Evolutionary conservation across 1,139 yeast genomes (phyloP), one percentile per base, ranked within the genome.

Genomic region (Sugiyamaella castrensis): DNA sequence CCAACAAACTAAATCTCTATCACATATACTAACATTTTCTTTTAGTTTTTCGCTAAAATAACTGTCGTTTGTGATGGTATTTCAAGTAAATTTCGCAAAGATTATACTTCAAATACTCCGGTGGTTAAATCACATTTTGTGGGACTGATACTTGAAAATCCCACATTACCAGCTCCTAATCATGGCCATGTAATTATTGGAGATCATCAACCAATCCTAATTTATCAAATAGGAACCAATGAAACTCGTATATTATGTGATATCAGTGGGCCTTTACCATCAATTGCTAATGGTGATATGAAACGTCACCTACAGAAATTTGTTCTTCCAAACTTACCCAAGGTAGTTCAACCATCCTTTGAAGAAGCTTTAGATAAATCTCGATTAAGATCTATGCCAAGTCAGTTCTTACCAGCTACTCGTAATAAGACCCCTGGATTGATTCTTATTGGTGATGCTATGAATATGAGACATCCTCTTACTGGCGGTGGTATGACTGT

Each of bases 401-500:
- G 91, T 69, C 95, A 94, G 62, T 92, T 80, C 69, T 74, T 92
- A 51, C 80, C 95, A 8, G 97, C 97, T 0, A 73, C 79, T 53
- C 73, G 76, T 44, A 80, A 79, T 59, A 73, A 74, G 15, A 75
- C 80, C 42, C 81, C 81, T 12, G 99, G 99, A n/a, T 71, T 89
- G 48, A 74, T 92, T 38, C 76, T 92, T 59, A 67, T 92, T 41
- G 99, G 99, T 37, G 99, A 92, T 66, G 88, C 98, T 1, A 76
- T 91, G 62, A 92, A 92, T 67, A 92, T 92, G 97, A 80, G 99
- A 65, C 99, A 92, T 67, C 99, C 99, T 15, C 76, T 92, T 55
- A 92, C 98, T 1, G 99, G 99, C 40, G 98, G 98, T 52, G 99
- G 99, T 53, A 92, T 92, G 99, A 91, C 98, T 9, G 98, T 92